Evolutionary conservation across 1,284 basidiomycete species (phyloP), one percentile per base, ranked within the genome.

Genomic region (Mycena citricolor): DNA sequence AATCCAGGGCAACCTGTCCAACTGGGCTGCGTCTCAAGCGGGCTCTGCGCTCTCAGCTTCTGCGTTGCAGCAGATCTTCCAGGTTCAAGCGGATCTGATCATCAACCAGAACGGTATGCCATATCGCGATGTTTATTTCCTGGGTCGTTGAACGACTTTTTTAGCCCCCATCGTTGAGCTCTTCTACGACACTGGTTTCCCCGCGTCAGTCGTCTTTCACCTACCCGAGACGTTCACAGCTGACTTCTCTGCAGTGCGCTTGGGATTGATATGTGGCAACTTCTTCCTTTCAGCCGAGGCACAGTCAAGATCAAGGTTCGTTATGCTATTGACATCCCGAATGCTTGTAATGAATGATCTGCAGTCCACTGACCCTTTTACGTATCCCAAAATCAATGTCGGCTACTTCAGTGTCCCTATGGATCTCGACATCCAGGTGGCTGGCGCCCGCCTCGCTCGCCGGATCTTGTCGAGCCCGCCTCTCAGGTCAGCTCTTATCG

Each of bases 251-350:
- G 8, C 45, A 72, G 71, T 40, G 66, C 58, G 25, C 47, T 76
- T 16, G 74, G 74, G 3, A 70, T 78, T 41, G 63, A 68, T 49
- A 68, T 72, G 61, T 79, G 77, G 76, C 68, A 69, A 37, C 65
- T 79, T 8, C 67, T 79, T 7, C 76, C 76, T 2, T 79, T 78
- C 63, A 73, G 71, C 57, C 61, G 76, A 21, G 77, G 77, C 8
- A 69, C 57, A 30, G 73, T 79, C 32, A 64, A 65, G 39, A 74
- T 78, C 54, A 69, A 60, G 17, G 73, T 76, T 30, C 13, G 64
- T 44, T 4, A 24, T 14, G n/a, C 8, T 17, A 26, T 8, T 10
- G 19, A 12, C 32, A 5, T 22, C 8, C 26, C 20, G 11, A 21
- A 2, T 16, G 19, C 25, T 33, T 32, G 33, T 21, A 28, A 29